phyloP scores from a whole-genome alignment of 192 early-diverging fungal genomes.

The Coemansia sp. region DNA sequence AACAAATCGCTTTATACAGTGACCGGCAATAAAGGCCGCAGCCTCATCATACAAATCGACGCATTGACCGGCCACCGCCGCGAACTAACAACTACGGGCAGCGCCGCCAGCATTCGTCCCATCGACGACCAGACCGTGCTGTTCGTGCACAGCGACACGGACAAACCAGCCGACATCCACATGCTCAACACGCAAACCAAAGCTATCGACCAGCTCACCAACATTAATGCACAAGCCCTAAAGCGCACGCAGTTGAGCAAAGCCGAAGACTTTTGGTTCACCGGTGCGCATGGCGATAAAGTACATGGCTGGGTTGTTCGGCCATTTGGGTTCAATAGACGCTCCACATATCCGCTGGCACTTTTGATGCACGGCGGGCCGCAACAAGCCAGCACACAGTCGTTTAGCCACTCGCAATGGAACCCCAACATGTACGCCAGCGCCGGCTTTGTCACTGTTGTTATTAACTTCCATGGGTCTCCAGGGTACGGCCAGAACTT shows the following conservation, averaged over 20 bases:
- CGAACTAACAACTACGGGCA: slow-evolving; percentile 37
- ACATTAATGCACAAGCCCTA: slow-evolving; percentile 48
- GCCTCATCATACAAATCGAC: slow-evolving; percentile 41
- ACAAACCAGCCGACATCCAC: slow-evolving; percentile 40
- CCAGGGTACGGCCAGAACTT: slow-evolving; percentile 77
- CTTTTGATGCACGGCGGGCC: slow-evolving; percentile 84
- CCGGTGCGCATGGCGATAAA: slow-evolving; percentile 57
- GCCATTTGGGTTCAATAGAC: slow-evolving; percentile 58
- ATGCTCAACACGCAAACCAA: slow-evolving; percentile 15
- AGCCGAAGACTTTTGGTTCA: slow-evolving; percentile 71
- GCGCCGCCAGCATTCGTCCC: slow-evolving; percentile 15
- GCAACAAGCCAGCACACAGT: slow-evolving; percentile 68
- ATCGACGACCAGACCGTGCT: slow-evolving; percentile 30
- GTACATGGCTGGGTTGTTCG: slow-evolving; percentile 63
- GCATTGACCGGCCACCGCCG: slow-evolving; percentile 23
- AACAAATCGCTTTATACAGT: slow-evolving; percentile 57
- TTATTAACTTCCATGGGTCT: slow-evolving; percentile 78
- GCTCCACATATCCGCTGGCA: slow-evolving; percentile 68
- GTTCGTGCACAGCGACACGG: slow-evolving; percentile 47
- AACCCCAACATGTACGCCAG: slow-evolving; percentile 73
- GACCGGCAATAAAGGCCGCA: slow-evolving; percentile 61
- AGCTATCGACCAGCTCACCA: slow-evolving; percentile 56
- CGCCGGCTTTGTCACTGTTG: slow-evolving; percentile 67
- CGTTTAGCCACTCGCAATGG: slow-evolving; percentile 63
- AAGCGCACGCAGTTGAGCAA: slow-evolving; percentile 44